Percentiles rank a stretch among this genome's conserved stretches.
These are phyloP conservation scores for Ogataea zsoltii DNA, from an alignment of 805 yeast genomes.

Conservation along the genomic window DNA sequence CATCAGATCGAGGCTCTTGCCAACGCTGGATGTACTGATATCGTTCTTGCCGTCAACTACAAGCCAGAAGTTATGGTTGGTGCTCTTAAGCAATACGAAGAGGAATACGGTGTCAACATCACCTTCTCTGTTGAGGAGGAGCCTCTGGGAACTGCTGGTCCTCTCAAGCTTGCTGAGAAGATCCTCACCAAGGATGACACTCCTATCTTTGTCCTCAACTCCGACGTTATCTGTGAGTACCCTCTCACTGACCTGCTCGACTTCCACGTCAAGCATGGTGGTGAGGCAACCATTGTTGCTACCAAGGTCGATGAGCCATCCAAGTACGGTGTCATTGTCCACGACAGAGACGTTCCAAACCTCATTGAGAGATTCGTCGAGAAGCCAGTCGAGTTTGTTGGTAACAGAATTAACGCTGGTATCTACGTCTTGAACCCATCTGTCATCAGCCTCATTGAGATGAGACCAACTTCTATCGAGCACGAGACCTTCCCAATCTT, in stretches of 20 bases:
- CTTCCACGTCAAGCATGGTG: conserved; percentile 96
- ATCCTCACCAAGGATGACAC: conserved; percentile 91
- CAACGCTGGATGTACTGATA: conserved; percentile 97
- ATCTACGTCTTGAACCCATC: conserved; percentile 96
- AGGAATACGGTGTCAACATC: conserved; percentile 89
- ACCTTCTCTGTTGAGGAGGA: conserved; percentile 98
- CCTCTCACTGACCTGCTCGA: conserved; percentile 91
- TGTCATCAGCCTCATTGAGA: conserved; percentile 93
- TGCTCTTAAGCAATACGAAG: conserved; percentile 90
- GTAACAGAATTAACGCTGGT: conserved; percentile 99
- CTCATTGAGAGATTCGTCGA: conserved; percentile 98
- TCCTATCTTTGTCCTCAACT: conserved; percentile 96
- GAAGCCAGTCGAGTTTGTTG: conserved; percentile 98
- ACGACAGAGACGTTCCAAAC: conserved; percentile 92
- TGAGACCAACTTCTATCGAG: conserved; percentile 99
- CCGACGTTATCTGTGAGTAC: conserved; percentile 98
- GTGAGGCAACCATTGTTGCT: conserved; percentile 97
- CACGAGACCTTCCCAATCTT: conserved; percentile 98
- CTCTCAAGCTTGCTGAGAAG: conserved; percentile 93
- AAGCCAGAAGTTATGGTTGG: conserved; percentile 99
- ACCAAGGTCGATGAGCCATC: conserved; percentile 99
- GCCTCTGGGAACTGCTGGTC: conserved; percentile 99
- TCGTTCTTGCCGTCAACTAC: conserved; percentile 97
- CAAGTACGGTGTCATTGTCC: conserved; percentile 99
- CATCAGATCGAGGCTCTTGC: conserved; percentile 99